Evolutionary conservation across 2,329 filamentous ascomycete genomes (phyloP).

Genomic region (Sordariomycetes sp.): DNA sequence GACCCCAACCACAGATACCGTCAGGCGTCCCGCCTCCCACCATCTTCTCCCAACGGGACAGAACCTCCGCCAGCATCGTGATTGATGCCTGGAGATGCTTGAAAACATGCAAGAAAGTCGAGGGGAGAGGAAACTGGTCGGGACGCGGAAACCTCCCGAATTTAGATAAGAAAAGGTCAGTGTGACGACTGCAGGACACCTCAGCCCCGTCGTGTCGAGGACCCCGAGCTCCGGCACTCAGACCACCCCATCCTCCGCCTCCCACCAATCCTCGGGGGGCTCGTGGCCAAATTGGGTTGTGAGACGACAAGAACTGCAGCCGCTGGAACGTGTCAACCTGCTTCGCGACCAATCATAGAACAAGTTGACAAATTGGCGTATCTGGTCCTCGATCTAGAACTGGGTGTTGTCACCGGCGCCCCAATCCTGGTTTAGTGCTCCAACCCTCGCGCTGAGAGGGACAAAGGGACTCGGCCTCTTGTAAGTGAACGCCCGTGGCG

Average conservation of each 20-base stretch:
- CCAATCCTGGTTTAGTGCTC: too few relatives aligned
- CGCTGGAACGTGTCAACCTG: neutral
- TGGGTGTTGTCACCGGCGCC: too few relatives aligned
- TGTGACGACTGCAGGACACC: too few relatives aligned
- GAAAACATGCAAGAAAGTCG: neutral
- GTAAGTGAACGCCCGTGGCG: neutral
- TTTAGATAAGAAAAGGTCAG: neutral
- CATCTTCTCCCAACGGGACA: neutral
- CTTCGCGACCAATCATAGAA: neutral
- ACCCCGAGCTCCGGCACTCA: neutral
- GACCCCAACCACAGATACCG: neutral
- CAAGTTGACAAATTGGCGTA: neutral
- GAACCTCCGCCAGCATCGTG: neutral
- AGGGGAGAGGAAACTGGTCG: neutral
- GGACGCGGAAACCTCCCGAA: neutral
- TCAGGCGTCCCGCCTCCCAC: neutral
- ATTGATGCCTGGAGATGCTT: neutral
- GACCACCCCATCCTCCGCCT: neutral
- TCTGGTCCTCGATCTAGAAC: constrained; percentile 1
- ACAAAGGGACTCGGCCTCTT: too few relatives aligned
- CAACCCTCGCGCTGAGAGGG: too few relatives aligned
- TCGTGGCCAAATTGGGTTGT: constrained; percentile 1
- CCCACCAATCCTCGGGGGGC: neutral
- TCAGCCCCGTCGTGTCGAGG: too few relatives aligned
- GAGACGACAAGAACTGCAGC: constrained; percentile 1